Conservation (phyloP, 352 stramenopile species). For the Phytopythium boreale region DNA sequence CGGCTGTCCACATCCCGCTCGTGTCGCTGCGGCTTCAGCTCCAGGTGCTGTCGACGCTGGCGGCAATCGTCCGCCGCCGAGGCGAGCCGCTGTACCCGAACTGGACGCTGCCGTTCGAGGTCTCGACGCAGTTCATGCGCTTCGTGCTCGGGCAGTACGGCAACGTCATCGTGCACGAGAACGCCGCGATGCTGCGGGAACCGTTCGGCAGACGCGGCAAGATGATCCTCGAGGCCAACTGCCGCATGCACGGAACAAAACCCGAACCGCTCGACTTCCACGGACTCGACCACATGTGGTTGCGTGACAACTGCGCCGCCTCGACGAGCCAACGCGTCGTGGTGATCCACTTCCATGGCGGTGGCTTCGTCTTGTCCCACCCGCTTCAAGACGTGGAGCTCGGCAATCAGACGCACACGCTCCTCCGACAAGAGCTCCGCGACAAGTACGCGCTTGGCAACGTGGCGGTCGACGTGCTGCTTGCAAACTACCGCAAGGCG, state of each 20-base stretch:
- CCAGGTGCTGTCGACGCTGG: slow-evolving; percentile 16
- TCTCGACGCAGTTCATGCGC: slow-evolving; percentile 28
- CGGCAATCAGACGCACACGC: slow-evolving; percentile 16
- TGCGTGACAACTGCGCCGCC: slow-evolving; percentile 12
- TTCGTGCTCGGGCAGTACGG: slow-evolving; percentile 28
- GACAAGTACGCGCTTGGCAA: slow-evolving; percentile 13
- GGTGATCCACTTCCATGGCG: slow-evolving; percentile 40
- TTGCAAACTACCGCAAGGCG: slow-evolving; percentile 56
- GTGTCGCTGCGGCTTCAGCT: slow-evolving; percentile 22
- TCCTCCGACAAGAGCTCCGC: slow-evolving; percentile 16
- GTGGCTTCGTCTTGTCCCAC: slow-evolving; percentile 36
- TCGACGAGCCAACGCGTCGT: slow-evolving; percentile 21
- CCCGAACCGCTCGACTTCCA: slow-evolving; percentile 22
- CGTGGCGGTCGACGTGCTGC: slow-evolving; percentile 31
- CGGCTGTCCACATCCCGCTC: slow-evolving; percentile 16
- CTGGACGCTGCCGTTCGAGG: slow-evolving; percentile 36
- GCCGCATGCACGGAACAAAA: slow-evolving; percentile 12
- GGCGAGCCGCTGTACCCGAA: slow-evolving; percentile 26
- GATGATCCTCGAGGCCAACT: slow-evolving; percentile 20
- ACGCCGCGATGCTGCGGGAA: slow-evolving; percentile 22
- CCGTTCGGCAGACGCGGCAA: slow-evolving; percentile 21
- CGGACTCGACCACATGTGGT: slow-evolving; percentile 37
- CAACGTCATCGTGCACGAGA: slow-evolving; percentile 18
- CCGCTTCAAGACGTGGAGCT: slow-evolving; percentile 23
- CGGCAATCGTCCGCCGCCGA: slow-evolving; percentile 9